phyloP scores from a whole-genome alignment of 306 rosid genomes.

The Styphnolobium japonicum region DNA sequence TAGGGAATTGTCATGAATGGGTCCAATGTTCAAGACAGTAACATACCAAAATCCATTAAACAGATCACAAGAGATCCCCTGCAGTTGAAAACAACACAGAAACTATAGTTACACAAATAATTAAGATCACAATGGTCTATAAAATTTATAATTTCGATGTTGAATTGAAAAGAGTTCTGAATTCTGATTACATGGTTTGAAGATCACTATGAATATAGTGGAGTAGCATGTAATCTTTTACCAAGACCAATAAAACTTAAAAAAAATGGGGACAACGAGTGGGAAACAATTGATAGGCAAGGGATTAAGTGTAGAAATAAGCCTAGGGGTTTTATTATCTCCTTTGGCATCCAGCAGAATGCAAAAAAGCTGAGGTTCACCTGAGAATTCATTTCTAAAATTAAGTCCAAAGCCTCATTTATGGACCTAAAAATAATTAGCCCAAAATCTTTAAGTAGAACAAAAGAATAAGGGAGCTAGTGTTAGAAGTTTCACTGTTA shows the following conservation, averaged over 20 bases:
- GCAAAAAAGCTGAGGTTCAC: neutral
- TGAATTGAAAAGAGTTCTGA: neutral
- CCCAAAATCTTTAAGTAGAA: neutral
- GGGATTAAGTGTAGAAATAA: neutral
- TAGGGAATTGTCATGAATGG: slow-evolving; percentile 79
- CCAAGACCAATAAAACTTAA: neutral
- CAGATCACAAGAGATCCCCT: slow-evolving; percentile 94
- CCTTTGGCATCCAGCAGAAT: neutral
- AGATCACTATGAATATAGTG: neutral
- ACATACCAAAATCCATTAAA: slow-evolving; percentile 85
- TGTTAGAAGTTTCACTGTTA: slow-evolving; percentile 7
- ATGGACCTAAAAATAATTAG: neutral
- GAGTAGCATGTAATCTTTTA: neutral
- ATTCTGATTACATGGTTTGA: neutral
- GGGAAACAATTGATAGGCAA: neutral
- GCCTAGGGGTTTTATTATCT: neutral
- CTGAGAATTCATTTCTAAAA: slow-evolving; percentile 7
- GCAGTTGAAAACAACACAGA: slow-evolving; percentile 27
- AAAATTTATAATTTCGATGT: neutral
- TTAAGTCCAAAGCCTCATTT: neutral
- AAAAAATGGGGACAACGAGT: neutral
- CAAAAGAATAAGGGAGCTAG: neutral
- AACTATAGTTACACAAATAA: neutral
- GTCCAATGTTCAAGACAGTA: slow-evolving; percentile 70
- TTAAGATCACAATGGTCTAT: neutral